phyloP scores from a whole-genome alignment of 2,329 filamentous ascomycete species.

The Ascocoryne sarcoides region DNA sequence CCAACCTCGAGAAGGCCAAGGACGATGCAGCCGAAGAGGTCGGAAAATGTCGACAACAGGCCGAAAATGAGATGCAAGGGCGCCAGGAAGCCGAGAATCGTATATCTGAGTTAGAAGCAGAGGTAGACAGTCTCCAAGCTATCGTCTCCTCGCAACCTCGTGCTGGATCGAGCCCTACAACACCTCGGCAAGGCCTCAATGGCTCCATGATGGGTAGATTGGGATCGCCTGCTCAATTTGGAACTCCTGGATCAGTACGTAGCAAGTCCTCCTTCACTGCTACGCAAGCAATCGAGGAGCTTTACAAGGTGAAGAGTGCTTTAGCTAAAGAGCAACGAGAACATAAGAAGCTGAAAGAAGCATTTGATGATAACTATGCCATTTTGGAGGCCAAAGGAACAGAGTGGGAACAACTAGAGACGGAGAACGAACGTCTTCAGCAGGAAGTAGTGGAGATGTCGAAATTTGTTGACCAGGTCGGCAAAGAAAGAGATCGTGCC shows the following conservation, averaged over 20 bases:
- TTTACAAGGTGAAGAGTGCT: conserved; percentile 61
- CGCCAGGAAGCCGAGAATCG: conserved; percentile 53
- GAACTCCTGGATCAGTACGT: conserved; percentile 48
- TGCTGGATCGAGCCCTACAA: conserved; percentile 46
- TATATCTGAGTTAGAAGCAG: conserved; percentile 55
- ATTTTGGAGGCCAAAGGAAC: conserved; percentile 80
- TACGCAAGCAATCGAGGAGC: conserved; percentile 55
- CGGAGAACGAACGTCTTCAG: conserved; percentile 72
- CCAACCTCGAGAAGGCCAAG: conserved; percentile 47
- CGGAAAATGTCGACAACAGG: conserved; percentile 42
- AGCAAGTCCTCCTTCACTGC: conserved; percentile 48
- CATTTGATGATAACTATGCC: conserved; percentile 78
- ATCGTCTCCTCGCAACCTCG: conserved; percentile 35
- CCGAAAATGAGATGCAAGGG: conserved; percentile 48
- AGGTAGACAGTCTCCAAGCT: conserved; percentile 51
- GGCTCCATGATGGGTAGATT: conserved; percentile 44
- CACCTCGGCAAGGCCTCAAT: conserved; percentile 44
- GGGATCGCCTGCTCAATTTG: conserved; percentile 47
- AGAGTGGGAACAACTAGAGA: conserved; percentile 76
- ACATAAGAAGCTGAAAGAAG: conserved; percentile 63
- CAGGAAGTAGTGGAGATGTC: conserved; percentile 79
- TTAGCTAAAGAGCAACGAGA: conserved; percentile 66
- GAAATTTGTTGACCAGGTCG: conserved; percentile 71
- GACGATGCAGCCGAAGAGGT: conserved; percentile 55
- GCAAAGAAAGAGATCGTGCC: conserved; percentile 69